Conservation (phyloP, 331 rosid species). For the Rhamnella rubrinervis region DNA sequence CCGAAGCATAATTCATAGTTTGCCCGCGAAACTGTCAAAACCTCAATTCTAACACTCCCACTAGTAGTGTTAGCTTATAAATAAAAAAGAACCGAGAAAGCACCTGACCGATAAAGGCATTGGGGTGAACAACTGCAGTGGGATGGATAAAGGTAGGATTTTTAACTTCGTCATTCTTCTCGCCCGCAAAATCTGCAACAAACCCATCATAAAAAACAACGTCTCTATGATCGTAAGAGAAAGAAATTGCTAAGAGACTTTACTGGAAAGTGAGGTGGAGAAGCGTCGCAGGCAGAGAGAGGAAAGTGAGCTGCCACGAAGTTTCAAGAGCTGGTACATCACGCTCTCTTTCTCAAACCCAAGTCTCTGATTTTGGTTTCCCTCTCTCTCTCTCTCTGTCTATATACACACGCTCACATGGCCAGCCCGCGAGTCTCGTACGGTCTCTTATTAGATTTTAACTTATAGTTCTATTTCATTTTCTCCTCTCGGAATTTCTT, state of each 20-base stretch:
- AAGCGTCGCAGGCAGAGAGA: conserved; percentile 24
- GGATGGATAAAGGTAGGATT: conserved; percentile 56
- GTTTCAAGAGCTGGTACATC: conserved; percentile 34
- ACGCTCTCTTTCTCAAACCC: background rate
- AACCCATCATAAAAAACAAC: background rate
- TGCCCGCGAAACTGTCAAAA: too few relatives aligned
- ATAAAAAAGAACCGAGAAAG: background rate
- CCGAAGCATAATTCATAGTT: too few relatives aligned
- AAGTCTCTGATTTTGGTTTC: background rate
- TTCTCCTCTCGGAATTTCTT: too few relatives aligned
- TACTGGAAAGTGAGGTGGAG: conserved; percentile 32
- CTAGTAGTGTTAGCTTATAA: background rate
- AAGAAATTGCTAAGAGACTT: conserved; percentile 7
- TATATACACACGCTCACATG: too few relatives aligned
- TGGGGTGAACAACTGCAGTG: conserved; percentile 66
- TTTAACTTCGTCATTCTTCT: conserved; percentile 24
- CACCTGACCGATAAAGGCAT: conserved; percentile 72
- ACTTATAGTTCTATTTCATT: too few relatives aligned
- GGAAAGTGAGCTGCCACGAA: conserved; percentile 24
- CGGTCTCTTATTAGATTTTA: too few relatives aligned
- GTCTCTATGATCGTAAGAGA: background rate
- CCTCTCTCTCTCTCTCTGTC: too few relatives aligned
- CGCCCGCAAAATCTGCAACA: conserved; percentile 35
- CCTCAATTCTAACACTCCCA: too few relatives aligned
- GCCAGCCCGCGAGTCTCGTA: too few relatives aligned